A percentile compares a stretch with the other conserved stretches of the same genome.
phyloP scores from a whole-genome alignment of 495 filamentous ascomycete genomes.

The Aspergillus baeticus region DNA sequence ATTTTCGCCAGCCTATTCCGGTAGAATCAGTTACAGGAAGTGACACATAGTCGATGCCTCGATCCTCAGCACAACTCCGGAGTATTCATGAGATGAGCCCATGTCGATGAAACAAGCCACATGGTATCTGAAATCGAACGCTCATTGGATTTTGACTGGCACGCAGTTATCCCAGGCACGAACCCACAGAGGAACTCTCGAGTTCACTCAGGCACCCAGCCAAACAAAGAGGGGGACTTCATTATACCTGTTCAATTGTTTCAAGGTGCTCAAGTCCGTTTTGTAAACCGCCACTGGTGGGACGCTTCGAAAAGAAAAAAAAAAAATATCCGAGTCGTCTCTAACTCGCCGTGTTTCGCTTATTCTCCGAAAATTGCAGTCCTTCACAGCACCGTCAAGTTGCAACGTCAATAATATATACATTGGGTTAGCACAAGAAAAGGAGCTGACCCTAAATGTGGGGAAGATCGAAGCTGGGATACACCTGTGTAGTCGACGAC shows the following conservation, averaged over 20 bases:
- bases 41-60: constrained; percentile 11
- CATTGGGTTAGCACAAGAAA: constrained; percentile 12
- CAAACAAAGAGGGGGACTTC: background rate
- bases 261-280: background rate
- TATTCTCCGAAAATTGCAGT: constrained; percentile 24
- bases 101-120: constrained; percentile 8
- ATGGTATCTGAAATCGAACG: constrained; percentile 2
- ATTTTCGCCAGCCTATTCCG: background rate
- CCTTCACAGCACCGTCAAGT: constrained; percentile 10
- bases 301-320: constrained; percentile 6
- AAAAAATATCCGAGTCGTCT: constrained; percentile 15
- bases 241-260: background rate
- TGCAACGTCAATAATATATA: background rate
- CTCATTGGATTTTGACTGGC: constrained; percentile 15
- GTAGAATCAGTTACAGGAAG: background rate
- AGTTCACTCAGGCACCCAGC: background rate
- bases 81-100: background rate
- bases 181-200: constrained; percentile 14
- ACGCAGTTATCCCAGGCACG: constrained; percentile 21
- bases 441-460: constrained; percentile 2
- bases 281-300: background rate
- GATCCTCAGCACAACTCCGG: background rate
- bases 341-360: constrained; percentile 15
- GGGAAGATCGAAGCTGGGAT: constrained; percentile 2
- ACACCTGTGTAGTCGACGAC: too few species aligned